Base-by-base conservation (phyloP, 768 basidiomycete species). In the Panaeolus cyanescens region DNA sequence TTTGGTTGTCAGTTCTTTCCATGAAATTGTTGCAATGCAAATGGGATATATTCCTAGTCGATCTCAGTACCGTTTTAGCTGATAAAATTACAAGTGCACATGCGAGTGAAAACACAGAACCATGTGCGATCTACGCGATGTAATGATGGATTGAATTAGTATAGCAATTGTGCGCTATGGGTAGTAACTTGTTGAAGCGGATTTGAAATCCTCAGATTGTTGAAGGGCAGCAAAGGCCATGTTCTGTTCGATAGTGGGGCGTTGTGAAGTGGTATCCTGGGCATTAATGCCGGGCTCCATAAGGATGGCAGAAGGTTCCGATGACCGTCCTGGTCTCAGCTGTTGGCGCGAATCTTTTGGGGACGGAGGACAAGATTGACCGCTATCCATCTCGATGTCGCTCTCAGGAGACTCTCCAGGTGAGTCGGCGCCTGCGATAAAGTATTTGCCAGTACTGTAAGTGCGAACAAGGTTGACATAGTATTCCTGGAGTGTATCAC, bases 401-500 rank as follows among this genome's bases (percentile, higher is more conserved):
- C 85, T 86, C 66, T 86, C 85, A 56, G 76, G 78, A 5, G 80
- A 80, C 25, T 72, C 66, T 64, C 72, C 74, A 32, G 76, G 72
- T 31, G 79, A 76, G 58, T 79, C 73, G 37, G 79, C 69, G 20
- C 85, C 84, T 32, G 73, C 73, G 68, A 90, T 81, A 63, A 77
- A 73, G 69, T 81, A 92, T 60, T 74, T 75, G 62, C 85, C 86
- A 22, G 77, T 76, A 72, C 86, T 90, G 72, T 96, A 90, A 10
- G 93, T 93, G 59, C 91, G 86, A 61, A 95, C 91, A 70, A 98
- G 91, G 72, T 92, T 96, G 77, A 92, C 81, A 80, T 96, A 97
- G 76, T 96, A 98, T 69, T 93, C 89, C 75, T 97, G 92, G 39
- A 97, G 85, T 67, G 93, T 82, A 67, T 96, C 93, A 64, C 90